Conservation (phyloP, 805 yeast genomes). For the Grigorovia jiainica region DNA sequence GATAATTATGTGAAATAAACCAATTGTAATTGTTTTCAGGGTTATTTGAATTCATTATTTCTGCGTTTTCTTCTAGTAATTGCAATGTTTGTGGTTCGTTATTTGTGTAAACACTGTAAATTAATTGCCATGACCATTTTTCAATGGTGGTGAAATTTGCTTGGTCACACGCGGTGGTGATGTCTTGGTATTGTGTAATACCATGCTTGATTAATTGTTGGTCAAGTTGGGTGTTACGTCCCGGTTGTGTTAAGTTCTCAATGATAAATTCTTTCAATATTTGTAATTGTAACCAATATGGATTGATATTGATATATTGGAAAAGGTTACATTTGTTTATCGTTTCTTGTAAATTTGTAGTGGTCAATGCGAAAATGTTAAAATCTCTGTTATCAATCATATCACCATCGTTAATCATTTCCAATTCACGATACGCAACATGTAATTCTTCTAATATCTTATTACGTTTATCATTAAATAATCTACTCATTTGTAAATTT, state of each 20-base stretch:
- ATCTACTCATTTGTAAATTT: slow-evolving; percentile 18
- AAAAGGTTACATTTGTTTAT: too few relatives aligned
- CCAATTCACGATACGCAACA: slow-evolving; percentile 10
- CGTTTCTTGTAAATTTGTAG: neutral
- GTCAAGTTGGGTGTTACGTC: slow-evolving; percentile 8
- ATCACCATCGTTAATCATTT: slow-evolving; percentile 6
- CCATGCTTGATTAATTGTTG: slow-evolving; percentile 1
- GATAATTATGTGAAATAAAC: slow-evolving; percentile 18
- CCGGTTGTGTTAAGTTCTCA: slow-evolving; percentile 11
- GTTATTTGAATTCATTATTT: neutral
- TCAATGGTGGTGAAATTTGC: slow-evolving; percentile 8
- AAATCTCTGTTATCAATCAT: slow-evolving; percentile 15
- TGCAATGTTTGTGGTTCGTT: slow-evolving; percentile 7
- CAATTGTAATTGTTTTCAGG: slow-evolving; percentile 7
- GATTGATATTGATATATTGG: slow-evolving; percentile 8
- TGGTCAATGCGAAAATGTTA: neutral
- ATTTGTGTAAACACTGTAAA: slow-evolving; percentile 16
- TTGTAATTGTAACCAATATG: slow-evolving; percentile 9
- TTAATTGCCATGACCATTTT: slow-evolving; percentile 14
- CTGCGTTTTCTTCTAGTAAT: neutral
- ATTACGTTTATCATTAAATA: slow-evolving; percentile 24
- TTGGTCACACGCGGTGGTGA: neutral
- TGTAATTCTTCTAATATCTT: slow-evolving; percentile 11
- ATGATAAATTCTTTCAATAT: slow-evolving; percentile 17
- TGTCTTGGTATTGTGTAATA: neutral